These are phyloP conservation scores for Elongisporangium prolatum DNA, from an alignment of 352 stramenopile genomes.

Conservation along the genomic window DNA sequence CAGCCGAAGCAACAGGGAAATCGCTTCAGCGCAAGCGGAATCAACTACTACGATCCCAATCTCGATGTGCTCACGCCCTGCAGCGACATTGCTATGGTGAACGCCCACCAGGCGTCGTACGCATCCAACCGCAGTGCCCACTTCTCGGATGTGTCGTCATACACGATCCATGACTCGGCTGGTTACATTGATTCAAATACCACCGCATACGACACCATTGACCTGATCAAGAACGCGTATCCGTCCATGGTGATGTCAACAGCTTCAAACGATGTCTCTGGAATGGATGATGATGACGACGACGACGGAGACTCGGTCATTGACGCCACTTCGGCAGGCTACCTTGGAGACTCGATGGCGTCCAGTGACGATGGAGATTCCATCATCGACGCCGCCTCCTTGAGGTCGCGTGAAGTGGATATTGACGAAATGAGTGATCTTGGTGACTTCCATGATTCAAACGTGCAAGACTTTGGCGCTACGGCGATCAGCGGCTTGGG, in stretches of 20 bases:
- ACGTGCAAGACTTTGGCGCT: not conserved
- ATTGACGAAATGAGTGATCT: not conserved
- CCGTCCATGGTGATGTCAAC: conserved; percentile 14
- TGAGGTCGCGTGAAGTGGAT: not conserved
- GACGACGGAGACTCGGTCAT: conserved; percentile 32
- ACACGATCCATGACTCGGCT: conserved; percentile 8
- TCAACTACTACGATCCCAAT: conserved; percentile 45
- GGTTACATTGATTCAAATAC: conserved; percentile 19
- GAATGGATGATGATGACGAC: conserved; percentile 37
- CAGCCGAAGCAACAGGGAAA: not conserved
- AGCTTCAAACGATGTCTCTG: conserved; percentile 23
- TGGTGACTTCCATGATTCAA: not conserved
- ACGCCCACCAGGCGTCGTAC: conserved; percentile 14
- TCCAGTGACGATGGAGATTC: not conserved
- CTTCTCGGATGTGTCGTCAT: conserved; percentile 26
- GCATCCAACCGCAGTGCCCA: not conserved
- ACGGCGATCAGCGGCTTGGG: not conserved
- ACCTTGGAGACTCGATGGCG: not conserved
- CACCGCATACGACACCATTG: conserved; percentile 11
- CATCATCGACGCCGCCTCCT: not conserved
- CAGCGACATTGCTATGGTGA: conserved; percentile 45
- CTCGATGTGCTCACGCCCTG: conserved; percentile 60
- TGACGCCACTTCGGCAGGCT: conserved; percentile 4
- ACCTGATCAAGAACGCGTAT: conserved; percentile 20
- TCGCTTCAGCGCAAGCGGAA: conserved; percentile 1